Evolutionary conservation across 1,139 yeast genomes (phyloP).

Genomic region (Suhomyces bokatorum): DNA sequence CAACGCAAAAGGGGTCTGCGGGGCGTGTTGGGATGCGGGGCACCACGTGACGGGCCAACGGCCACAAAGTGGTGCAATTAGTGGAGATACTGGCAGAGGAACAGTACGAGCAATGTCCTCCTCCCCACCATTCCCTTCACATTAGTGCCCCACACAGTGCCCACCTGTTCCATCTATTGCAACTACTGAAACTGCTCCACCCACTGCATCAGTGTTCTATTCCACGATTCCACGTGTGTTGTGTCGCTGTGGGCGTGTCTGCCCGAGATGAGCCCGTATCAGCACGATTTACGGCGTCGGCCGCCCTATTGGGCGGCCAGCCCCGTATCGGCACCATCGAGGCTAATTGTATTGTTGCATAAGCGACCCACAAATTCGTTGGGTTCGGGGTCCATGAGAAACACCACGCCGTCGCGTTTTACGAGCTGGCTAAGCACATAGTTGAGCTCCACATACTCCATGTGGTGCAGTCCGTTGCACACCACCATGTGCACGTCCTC

Average conservation of each 20-base stretch:
- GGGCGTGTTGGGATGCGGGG: not conserved
- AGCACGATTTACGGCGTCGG: not conserved
- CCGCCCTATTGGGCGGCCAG: not conserved
- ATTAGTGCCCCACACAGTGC: too few relatives aligned
- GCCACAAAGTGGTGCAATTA: too few relatives aligned
- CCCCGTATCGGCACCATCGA: not conserved
- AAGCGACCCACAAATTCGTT: conserved; percentile 8
- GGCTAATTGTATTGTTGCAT: conserved; percentile 1
- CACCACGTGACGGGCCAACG: not conserved
- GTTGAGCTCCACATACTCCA: conserved; percentile 11
- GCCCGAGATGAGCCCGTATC: too few relatives aligned
- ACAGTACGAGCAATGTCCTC: too few relatives aligned
- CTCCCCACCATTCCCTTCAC: too few relatives aligned
- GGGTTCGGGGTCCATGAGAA: conserved; percentile 6
- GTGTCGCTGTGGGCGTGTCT: too few relatives aligned
- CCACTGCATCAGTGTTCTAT: too few relatives aligned
- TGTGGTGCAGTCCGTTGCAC: conserved; percentile 2
- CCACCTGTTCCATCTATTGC: too few relatives aligned
- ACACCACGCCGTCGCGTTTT: conserved; percentile 1
- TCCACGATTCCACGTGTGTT: too few relatives aligned
- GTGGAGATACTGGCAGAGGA: too few relatives aligned
- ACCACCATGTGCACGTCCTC: conserved; percentile 11
- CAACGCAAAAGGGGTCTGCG: conserved; percentile 4
- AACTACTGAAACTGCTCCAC: too few relatives aligned
- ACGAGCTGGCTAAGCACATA: conserved; percentile 6